A percentile compares a stretch with the other conserved stretches of the same genome.
These are phyloP conservation scores for Fraxinus anomala DNA, from an alignment of 257 asterid genomes.

Conservation along the genomic window DNA sequence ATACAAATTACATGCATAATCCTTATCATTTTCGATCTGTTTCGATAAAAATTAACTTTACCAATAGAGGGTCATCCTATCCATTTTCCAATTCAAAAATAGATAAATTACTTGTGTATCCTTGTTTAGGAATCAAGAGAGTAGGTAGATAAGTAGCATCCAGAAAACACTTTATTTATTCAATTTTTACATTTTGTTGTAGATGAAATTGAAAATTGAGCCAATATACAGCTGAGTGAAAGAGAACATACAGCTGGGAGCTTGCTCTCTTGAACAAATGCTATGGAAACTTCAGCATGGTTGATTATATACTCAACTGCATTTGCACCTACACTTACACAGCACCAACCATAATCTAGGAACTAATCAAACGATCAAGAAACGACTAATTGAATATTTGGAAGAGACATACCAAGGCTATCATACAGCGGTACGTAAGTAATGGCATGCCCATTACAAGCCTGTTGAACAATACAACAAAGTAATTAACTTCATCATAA, in stretches of 20 bases:
- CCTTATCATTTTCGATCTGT: neutral
- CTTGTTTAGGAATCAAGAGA: neutral
- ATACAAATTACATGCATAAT: neutral
- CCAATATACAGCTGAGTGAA: neutral
- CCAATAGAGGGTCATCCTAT: neutral
- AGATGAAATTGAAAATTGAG: neutral
- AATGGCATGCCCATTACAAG: constrained; percentile 78
- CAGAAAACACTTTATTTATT: neutral
- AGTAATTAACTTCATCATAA: neutral
- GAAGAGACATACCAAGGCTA: constrained; percentile 64
- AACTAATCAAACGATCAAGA: neutral
- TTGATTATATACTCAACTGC: constrained; percentile 94
- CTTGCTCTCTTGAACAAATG: constrained; percentile 80
- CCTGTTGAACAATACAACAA: constrained; percentile 48
- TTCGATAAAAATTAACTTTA: neutral
- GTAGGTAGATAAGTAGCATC: neutral
- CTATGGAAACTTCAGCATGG: constrained; percentile 85
- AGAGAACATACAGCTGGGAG: constrained; percentile 49
- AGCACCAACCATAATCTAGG: constrained; percentile 5
- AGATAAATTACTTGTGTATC: neutral
- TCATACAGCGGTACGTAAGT: constrained; percentile 88
- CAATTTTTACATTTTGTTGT: neutral
- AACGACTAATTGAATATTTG: neutral
- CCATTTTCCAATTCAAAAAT: neutral
- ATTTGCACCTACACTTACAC: constrained; percentile 65